Evolutionary conservation across 257 asterid genomes (phyloP), one percentile per base, ranked within the genome.

Genomic region (Mitragyna speciosa): DNA sequence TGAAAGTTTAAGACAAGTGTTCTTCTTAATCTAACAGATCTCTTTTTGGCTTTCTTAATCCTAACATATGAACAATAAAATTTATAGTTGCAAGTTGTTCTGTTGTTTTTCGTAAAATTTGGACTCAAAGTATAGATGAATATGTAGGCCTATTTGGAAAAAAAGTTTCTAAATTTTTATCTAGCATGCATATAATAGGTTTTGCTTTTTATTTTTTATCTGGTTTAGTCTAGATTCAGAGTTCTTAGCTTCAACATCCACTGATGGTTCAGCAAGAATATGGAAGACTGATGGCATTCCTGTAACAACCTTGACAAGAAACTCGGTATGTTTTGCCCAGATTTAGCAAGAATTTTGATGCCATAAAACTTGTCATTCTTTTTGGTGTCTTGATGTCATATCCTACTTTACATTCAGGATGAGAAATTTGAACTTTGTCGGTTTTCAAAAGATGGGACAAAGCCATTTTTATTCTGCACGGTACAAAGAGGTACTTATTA

Each of bases 201-300:
- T 80, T 83, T 63, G 78, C 59, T 82, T 76, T 16, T 84, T 64
- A 43, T 80, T 73, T 83, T 73, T 54, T 82, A 20, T 68, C 28
- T 86, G 14, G 41, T 84, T 81, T 92, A 95, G 98, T 86, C 89
- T 96, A 83, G 99, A 96, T 83, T 93, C 99, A 1, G 99, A 88
- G 85, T 94, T 88, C 84, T 83, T 96, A 86, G 98, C 99, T 74
- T 84, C 99, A 82, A 94, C 99, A 19, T 96, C 99, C 75, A 85
- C 89, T 45, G 98, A 96, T 87, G 99, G 99, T 80, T 88, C 96
- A 19, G 97, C 97, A 33, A 91, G 95, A 89, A 89, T 96, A 86
- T 96, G 99, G 99, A 92, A 89, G 82, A 89, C 97, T 74, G 96
- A 94, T 77, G 97, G 99, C 61, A 81, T 95, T 87, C 97, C 97